Evolutionary conservation across 2,329 filamentous ascomycete species (phyloP), one percentile per base, ranked within the genome.

Genomic region (Aspergillus pseudoglaucus): DNA sequence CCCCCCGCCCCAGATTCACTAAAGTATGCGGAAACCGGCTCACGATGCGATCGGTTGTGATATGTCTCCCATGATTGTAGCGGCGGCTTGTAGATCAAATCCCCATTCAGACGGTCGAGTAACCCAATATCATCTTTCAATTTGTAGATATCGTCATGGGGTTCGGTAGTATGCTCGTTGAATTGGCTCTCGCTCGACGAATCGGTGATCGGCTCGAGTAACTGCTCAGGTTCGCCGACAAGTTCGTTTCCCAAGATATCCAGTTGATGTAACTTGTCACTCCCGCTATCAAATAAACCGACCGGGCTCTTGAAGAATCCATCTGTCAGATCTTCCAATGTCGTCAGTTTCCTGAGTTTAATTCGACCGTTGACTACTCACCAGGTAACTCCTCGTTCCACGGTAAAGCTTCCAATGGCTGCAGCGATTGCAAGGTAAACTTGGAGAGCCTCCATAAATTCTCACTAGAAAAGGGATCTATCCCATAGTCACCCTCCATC

Each of bases 51-150:
- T 43, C 52, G 59, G 20, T 68, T 50, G 22, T 64, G 54, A 50
- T 69, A 73, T 10, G 51, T 64, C 53, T 75, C 72, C 72, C 72
- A 75, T 30, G 67, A 70, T 33, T 55, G 63, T 18, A 67, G 49
- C 2, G 64, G 52, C 10, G 51, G 44, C 9, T 51, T 45, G 35
- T 53, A 43, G 15, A 30, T 45, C 8, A 42, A 10, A 2, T 46
- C 47, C 5, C 59, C 47, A 12, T 56, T 46, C 1, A 66, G 48
- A 12, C 49, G 54, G 30, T 64, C 59, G 20, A 67, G 48, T 0
- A 52, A 52, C 71, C 71, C 74, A 23, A 74, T 50, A 47, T 39
- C 37, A 1, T 70, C 55, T 4, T 61, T 57, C 1, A 49, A 22
- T 12, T 60, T 52, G 2, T 47, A 51, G 10, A 48, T 35, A 44